phyloP scores from a whole-genome alignment of 2,329 filamentous ascomycete species.

The Tolypocladium tundrense region DNA sequence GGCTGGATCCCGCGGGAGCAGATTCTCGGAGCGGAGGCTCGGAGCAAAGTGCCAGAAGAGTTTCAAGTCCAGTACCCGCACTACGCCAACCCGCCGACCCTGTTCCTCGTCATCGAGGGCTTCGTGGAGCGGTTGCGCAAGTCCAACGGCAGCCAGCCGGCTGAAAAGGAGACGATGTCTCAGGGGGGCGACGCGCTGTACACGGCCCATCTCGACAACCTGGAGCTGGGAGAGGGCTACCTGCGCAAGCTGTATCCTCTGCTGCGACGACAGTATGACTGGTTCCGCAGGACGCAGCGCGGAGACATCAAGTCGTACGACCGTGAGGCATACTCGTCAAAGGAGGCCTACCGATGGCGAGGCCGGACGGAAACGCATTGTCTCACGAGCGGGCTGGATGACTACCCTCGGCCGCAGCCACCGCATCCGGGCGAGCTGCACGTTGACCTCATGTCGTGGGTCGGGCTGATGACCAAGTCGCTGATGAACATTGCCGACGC shows the following conservation, averaged over 20 bases:
- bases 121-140: constrained; percentile 70
- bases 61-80: constrained; percentile 96
- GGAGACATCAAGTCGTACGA: constrained; percentile 90
- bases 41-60: constrained; percentile 86
- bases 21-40: constrained; percentile 82
- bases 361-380: constrained; percentile 81
- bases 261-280: constrained; percentile 80
- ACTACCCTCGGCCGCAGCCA: constrained; percentile 88
- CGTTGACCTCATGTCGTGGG: constrained; percentile 89
- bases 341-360: constrained; percentile 91
- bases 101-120: constrained; percentile 79
- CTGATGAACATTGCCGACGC: constrained; percentile 68
- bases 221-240: constrained; percentile 58
- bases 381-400: constrained; percentile 86
- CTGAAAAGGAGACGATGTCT: constrained; percentile 31
- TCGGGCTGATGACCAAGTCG: constrained; percentile 91
- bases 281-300: constrained; percentile 87
- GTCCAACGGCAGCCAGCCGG: constrained; percentile 35
- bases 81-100: constrained; percentile 91
- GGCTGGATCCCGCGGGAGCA: constrained; percentile 97
- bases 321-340: constrained; percentile 75
- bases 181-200: constrained; percentile 38
- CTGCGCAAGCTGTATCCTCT: constrained; percentile 74
- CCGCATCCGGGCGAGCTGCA: constrained; percentile 94
- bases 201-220: constrained; percentile 56